A percentile compares a stretch with the other conserved stretches of the same genome.
phyloP scores from a whole-genome alignment of 495 filamentous ascomycete species.

The Aeminium ludgeri region DNA sequence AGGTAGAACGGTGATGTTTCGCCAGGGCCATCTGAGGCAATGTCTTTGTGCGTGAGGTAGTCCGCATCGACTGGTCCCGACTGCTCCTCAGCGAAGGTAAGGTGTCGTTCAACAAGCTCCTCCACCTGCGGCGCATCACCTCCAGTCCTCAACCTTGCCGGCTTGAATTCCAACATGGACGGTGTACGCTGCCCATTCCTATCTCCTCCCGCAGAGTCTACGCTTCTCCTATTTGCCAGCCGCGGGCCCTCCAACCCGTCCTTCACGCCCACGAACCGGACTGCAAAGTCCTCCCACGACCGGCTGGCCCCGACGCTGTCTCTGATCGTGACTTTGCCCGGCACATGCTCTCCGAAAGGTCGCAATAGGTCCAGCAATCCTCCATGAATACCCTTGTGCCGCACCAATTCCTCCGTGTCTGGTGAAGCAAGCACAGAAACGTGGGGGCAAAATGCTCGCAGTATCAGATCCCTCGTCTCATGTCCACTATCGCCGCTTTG shows the following conservation, averaged over 20 bases:
- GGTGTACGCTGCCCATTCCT: constrained; percentile 8
- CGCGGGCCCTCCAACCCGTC: constrained; percentile 42
- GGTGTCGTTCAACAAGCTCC: constrained; percentile 37
- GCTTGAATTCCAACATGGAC: constrained; percentile 15
- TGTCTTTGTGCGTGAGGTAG: constrained; percentile 22
- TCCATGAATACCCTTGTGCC: constrained; percentile 66
- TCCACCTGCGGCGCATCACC: constrained; percentile 42
- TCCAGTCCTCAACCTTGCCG: constrained; percentile 22
- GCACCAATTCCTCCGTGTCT: constrained; percentile 65
- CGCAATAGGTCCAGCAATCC: constrained; percentile 72
- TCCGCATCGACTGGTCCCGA: constrained; percentile 19
- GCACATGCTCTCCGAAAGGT: constrained; percentile 79
- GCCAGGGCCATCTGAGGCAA: background rate
- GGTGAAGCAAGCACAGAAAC: constrained; percentile 66
- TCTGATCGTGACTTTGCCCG: constrained; percentile 74
- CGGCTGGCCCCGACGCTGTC: constrained; percentile 73
- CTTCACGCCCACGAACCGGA: constrained; percentile 59
- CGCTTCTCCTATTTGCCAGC: constrained; percentile 22
- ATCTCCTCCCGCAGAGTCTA: constrained; percentile 14
- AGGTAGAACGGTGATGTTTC: constrained; percentile 53
- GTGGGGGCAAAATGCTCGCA: constrained; percentile 72
- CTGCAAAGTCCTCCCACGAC: constrained; percentile 75
- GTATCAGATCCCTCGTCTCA: constrained; percentile 57
- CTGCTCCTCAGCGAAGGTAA: constrained; percentile 30
- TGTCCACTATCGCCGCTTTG: constrained; percentile 17